Percentiles rank a stretch among this genome's conserved stretches.
Evolutionary conservation across 2,329 filamentous ascomycete genomes (phyloP).

Genomic region (Diaporthe longicolla): DNA sequence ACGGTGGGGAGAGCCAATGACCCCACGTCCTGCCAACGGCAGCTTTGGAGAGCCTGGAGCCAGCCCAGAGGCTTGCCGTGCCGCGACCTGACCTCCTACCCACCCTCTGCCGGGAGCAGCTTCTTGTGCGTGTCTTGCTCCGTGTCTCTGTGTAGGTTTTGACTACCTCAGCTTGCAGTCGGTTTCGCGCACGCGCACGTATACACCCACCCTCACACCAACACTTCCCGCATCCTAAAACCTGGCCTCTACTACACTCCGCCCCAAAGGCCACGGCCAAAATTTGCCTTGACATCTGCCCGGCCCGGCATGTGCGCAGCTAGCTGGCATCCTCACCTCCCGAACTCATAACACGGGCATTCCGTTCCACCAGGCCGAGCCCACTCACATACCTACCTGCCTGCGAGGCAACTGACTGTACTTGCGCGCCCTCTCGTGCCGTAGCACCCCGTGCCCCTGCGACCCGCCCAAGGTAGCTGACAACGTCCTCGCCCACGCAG

Average conservation of each 20-base stretch:
- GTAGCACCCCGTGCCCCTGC: background rate
- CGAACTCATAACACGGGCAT: conserved; percentile 20
- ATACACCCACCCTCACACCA: conserved; percentile 6
- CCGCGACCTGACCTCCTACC: conserved; percentile 17
- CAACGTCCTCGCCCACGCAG: background rate
- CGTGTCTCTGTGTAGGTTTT: conserved; percentile 21
- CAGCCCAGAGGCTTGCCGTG: background rate
- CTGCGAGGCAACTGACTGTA: background rate
- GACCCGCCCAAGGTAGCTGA: conserved; percentile 5
- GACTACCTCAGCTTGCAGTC: conserved; percentile 9
- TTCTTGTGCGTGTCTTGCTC: conserved; percentile 7
- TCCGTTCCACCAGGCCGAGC: background rate
- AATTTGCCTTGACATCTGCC: background rate
- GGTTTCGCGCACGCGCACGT: background rate
- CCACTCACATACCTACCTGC: background rate
- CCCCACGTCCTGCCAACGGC: conserved; percentile 5
- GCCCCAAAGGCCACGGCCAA: conserved; percentile 12
- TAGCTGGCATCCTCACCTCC: conserved; percentile 11
- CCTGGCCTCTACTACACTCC: conserved; percentile 1
- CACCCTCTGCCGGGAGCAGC: conserved; percentile 25
- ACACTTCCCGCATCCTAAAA: conserved; percentile 2
- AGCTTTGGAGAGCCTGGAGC: too few species aligned
- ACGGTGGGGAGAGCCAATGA: conserved; percentile 3
- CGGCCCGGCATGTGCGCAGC: conserved; percentile 24
- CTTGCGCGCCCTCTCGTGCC: background rate